Percentiles rank a stretch among this genome's conserved stretches.
Evolutionary conservation across 345 rosid species (phyloP).

Genomic region (Pseudoturritis turrita): DNA sequence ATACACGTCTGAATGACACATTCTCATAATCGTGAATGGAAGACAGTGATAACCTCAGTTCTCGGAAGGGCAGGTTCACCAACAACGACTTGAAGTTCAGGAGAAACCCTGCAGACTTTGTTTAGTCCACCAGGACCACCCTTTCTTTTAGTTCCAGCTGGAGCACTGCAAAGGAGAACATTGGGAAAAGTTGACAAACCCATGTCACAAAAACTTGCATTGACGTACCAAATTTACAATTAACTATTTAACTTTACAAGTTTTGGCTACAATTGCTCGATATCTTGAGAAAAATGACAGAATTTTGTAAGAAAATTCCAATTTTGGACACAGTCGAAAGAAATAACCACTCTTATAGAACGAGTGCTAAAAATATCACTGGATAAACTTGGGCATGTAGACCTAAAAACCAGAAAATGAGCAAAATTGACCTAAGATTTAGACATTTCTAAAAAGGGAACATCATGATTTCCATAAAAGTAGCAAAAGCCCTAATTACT

Average conservation of each 20-base stretch:
- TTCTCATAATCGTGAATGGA: neutral
- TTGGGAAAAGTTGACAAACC: neutral
- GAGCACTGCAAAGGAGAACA: constrained; percentile 46
- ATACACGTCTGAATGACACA: neutral
- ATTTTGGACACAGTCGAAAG: neutral
- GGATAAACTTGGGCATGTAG: neutral
- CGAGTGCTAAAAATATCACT: neutral
- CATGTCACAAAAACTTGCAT: neutral
- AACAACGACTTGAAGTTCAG: constrained; percentile 83
- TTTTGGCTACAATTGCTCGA: neutral
- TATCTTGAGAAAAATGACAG: neutral
- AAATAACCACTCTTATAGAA: neutral
- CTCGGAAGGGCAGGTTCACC: constrained; percentile 96
- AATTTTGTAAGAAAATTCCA: neutral
- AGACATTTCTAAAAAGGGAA: constrained; percentile 11
- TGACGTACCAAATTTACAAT: neutral
- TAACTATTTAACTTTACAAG: neutral
- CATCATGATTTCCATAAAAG: neutral
- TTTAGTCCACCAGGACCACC: constrained; percentile 96
- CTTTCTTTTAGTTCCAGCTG: constrained; percentile 73
- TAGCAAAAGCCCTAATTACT: constrained; percentile 2
- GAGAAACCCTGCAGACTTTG: constrained; percentile 94
- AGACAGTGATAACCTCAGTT: constrained; percentile 57
- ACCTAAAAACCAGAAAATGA: constrained; percentile 1
- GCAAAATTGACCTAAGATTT: constrained; percentile 11